Evolutionary conservation across 768 basidiomycete genomes (phyloP).

Genomic region (Mycena crocata): DNA sequence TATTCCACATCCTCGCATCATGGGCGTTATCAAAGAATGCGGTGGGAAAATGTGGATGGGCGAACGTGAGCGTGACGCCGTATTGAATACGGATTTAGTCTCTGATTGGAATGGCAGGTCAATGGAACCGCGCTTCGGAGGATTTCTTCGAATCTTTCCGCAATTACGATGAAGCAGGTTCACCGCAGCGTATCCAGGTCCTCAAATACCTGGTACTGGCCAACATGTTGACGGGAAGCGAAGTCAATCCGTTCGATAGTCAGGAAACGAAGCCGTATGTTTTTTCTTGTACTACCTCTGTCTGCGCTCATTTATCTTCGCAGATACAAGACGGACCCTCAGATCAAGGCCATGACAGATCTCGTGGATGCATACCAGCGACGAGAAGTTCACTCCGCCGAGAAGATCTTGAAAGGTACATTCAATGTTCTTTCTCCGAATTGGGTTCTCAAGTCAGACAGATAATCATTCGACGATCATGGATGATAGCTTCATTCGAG

Average conservation of each 20-base stretch:
- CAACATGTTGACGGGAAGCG: constrained; percentile 97
- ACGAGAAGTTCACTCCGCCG: constrained; percentile 96
- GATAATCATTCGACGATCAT: constrained; percentile 96
- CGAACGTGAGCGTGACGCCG: constrained; percentile 71
- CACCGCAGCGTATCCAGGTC: constrained; percentile 96
- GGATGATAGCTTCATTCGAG: constrained; percentile 93
- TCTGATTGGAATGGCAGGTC: constrained; percentile 61
- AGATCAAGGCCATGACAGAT: constrained; percentile 98
- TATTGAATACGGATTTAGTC: neutral
- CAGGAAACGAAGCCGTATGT: constrained; percentile 98
- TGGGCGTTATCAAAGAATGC: constrained; percentile 99
- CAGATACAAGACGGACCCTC: constrained; percentile 94
- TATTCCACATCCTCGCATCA: constrained; percentile 97
- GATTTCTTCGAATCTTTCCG: constrained; percentile 99
- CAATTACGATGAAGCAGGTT: constrained; percentile 98
- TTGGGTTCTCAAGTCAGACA: constrained; percentile 40
- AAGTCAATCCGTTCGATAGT: constrained; percentile 99
- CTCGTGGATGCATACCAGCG: constrained; percentile 97
- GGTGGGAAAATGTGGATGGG: constrained; percentile 99
- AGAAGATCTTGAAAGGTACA: constrained; percentile 91
- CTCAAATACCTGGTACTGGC: constrained; percentile 98
- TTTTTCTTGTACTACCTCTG: too few species aligned
- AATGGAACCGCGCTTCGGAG: constrained; percentile 96
- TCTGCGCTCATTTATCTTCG: neutral
- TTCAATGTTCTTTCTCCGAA: constrained; percentile 5